These are phyloP conservation scores for Epichloe gansuensis DNA, from an alignment of 2,329 filamentous ascomycete species.

Conservation along the genomic window DNA sequence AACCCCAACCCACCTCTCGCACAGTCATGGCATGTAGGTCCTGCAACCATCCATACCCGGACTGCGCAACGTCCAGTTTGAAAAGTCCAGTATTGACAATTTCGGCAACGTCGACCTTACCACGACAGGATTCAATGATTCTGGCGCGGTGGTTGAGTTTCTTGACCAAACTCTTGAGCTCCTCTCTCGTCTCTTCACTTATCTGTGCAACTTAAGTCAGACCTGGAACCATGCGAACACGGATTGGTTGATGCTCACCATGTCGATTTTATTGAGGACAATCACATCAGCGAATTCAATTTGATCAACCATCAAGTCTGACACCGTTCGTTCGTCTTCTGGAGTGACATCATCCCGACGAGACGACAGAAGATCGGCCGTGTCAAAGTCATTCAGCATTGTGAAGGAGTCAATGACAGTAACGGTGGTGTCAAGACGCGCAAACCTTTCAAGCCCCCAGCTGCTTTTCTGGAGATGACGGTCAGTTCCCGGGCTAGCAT, in stretches of 20 bases:
- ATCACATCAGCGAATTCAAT: constrained; percentile 69
- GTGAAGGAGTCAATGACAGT: constrained; percentile 65
- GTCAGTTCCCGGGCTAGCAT: not conserved
- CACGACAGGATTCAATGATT: constrained; percentile 46
- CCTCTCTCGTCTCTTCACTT: constrained; percentile 28
- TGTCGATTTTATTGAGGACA: constrained; percentile 58
- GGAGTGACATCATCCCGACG: constrained; percentile 48
- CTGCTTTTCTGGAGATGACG: constrained; percentile 26
- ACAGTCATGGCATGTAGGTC: constrained; percentile 57
- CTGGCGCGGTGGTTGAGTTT: constrained; percentile 56
- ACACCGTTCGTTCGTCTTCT: constrained; percentile 63
- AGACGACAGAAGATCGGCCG: constrained; percentile 52
- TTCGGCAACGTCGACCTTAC: constrained; percentile 46
- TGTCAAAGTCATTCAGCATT: constrained; percentile 60
- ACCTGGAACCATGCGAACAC: not conserved
- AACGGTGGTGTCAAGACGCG: constrained; percentile 57
- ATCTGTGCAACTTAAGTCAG: constrained; percentile 16
- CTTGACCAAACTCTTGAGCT: constrained; percentile 39
- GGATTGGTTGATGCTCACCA: constrained; percentile 26
- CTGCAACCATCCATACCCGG: constrained; percentile 57
- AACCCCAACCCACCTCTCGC: constrained; percentile 32
- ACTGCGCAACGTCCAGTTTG: constrained; percentile 49
- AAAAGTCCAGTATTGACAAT: constrained; percentile 57
- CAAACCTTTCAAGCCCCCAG: constrained; percentile 56
- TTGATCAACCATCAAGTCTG: constrained; percentile 64